Evolutionary conservation across 768 basidiomycete species (phyloP), one percentile per base, ranked within the genome.

Genomic region (Fistulinella prunicolor): DNA sequence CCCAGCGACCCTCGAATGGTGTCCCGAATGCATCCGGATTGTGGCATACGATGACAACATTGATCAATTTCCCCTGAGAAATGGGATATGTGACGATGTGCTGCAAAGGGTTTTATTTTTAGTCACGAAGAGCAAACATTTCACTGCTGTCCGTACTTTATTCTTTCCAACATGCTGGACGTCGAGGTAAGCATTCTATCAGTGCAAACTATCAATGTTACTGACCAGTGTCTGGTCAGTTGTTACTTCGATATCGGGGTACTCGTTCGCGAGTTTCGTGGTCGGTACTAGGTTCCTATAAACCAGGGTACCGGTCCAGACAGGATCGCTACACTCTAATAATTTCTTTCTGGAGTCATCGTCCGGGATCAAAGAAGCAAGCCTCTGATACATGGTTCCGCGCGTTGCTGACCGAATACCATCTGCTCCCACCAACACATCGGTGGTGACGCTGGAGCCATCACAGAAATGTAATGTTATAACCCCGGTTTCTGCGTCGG

Each of bases 371-470:
- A 34, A 39, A 8, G 51, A 51, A n/a, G n/a, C n/a, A n/a, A n/a
- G n/a, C n/a, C n/a, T n/a, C n/a, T n/a, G n/a, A n/a, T n/a, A n/a
- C n/a, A 21, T 61, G 14, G 51, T 52, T 28, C 38, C 53, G 28
- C 70, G 63, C 12, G 63, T 60, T 22, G 54, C 60, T 0, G 75
- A 77, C 17, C 61, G 70, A 46, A 77, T 61, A 3, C 76, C 76
- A 49, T 77, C 76, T 6, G 70, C 64, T 1, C 71, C 75, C 7
- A 77, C 52, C 28, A 78, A 59, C 9, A 77, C 44, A 44, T 78
- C 74, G 26, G 71, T 72, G 0, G 52, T 52, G 6, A 63, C 62
- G 2, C 51, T 59, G 13, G 63, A 62, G 6, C 69, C 73, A n/a
- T 77, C 69, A 0, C 60, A 47, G 44, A 77, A 78, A 13, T 58